Base-by-base conservation (phyloP, 169 alveolate genomes). In the Plasmodium coatneyi region DNA sequence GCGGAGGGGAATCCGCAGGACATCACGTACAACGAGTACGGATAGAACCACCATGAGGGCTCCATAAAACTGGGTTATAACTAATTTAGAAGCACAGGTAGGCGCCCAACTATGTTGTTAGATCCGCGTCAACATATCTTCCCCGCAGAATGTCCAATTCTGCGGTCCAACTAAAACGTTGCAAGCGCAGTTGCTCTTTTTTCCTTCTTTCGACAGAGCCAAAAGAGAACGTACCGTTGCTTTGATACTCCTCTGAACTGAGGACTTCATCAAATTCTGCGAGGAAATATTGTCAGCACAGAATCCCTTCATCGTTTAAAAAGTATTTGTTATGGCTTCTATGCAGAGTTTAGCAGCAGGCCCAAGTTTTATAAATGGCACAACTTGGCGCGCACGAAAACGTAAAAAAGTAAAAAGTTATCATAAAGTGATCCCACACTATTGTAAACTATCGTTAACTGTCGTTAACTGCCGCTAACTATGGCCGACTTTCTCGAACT, bases 161-260 rank as follows among this genome's bases (percentile, higher is more conserved):
- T 25, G 76, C 36, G 22, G 36, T 22, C 30, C n/a, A 66, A 22
- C 6, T 66, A 25, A 66, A 66, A 66, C 36, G 39, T 66, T 22
- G 14, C 4, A 12, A 19, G 76, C 1, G 41, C 76, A 4, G 19
- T 1, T 66, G 36, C 36, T 66, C 36, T 25, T 66, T 66, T 60
- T 66, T 66, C 36, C 34, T 12, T 22, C 22, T 66, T 25, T 6
- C 76, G 14, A 25, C 30, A n/a, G n/a, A 12, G 76, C 30, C 36
- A 66, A 66, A 28, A 22, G 12, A 2, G n/a, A 19, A 66, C 76
- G 36, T 78, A 97, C 98, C 95, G 96, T 95, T 34, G 96, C 86
- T 70, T 97, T 96, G 49, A 97, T 96, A 30, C 96, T 96, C 79
- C 99, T 92, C 79, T 97, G 99, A 39, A 96, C 97, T 2, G 99